Conservation (phyloP, 192 early-diverging fungal genomes). For the Entomortierella parvispora region DNA sequence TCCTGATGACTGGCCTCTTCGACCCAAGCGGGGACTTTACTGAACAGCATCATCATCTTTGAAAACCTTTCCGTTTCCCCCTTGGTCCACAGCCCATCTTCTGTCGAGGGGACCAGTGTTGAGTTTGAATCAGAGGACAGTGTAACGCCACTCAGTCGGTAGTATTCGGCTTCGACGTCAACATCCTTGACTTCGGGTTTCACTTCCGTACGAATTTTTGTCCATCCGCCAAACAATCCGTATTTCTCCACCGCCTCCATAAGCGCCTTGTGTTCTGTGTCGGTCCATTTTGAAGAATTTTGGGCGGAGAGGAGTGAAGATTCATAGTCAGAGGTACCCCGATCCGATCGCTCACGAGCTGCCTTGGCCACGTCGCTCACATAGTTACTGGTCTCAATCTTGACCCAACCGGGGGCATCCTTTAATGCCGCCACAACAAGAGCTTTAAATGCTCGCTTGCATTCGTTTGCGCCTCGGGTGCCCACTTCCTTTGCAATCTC, state of each 20-base stretch:
- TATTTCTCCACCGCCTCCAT: slow-evolving; percentile 33
- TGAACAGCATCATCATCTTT: slow-evolving; percentile 37
- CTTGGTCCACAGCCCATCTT: slow-evolving; percentile 17
- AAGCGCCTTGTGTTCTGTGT: slow-evolving; percentile 19
- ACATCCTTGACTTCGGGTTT: slow-evolving; percentile 25
- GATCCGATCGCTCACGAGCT: slow-evolving; percentile 2
- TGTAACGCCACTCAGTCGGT: slow-evolving; percentile 28
- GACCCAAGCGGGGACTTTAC: slow-evolving; percentile 15
- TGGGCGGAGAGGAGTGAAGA: too few relatives aligned
- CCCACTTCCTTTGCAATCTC: slow-evolving; percentile 2
- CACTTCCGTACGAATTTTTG: slow-evolving; percentile 22
- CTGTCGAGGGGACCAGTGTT: too few relatives aligned
- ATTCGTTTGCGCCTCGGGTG: not conserved
- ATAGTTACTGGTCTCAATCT: slow-evolving; percentile 27
- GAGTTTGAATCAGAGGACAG: not conserved
- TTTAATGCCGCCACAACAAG: slow-evolving; percentile 13
- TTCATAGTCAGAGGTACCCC: too few relatives aligned
- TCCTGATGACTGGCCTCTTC: slow-evolving; percentile 10
- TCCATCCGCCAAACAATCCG: slow-evolving; percentile 41
- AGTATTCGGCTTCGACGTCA: slow-evolving; percentile 38
- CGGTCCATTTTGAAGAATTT: slow-evolving; percentile 11
- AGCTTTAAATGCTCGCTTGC: not conserved
- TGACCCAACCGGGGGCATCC: slow-evolving; percentile 34
- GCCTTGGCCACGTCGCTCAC: slow-evolving; percentile 2
- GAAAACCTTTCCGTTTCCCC: slow-evolving; percentile 13